Evolutionary conservation across 2,329 filamentous ascomycete genomes (phyloP), one percentile per base, ranked within the genome.

Genomic region (Camptophora hylomeconis): DNA sequence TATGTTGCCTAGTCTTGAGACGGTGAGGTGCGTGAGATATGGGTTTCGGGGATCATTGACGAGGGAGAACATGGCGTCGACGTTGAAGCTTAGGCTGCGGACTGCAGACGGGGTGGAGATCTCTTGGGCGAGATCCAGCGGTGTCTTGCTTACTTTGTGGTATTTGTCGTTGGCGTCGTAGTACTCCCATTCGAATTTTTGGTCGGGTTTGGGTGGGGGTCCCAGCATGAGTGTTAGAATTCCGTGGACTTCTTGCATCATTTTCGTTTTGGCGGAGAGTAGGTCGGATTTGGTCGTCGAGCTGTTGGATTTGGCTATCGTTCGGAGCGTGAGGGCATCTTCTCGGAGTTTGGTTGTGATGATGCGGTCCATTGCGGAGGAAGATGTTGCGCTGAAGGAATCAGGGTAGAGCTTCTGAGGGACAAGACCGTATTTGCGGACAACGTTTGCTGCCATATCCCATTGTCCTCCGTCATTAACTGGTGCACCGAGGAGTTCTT

Each of bases 371-470:
- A 92, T 72, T 11, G 69, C 63, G 1, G 63, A 54, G 15, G 77
- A 81, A 44, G 75, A 74, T 60, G 68, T 68, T 3, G 83, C 80
- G 50, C 81, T 87, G 64, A 69, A 87, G 30, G 68, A 74, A 50
- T 92, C 84, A 0, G 83, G 83, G 49, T 89, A 92, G 2, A 92
- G 56, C 0, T 63, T 58, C 50, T 92, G 80, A 3, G 83, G 83
- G 1, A 89, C 76, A n/a, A 92, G 68, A 16, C 84, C 84, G 47
- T 92, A 92, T 57, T 92, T 92, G 24, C 71, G 58, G 4, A 92
- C 80, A 7, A 92, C 60, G 46, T 92, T 92, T 40, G 73, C 78
- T 2, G 84, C 77, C 82, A 92, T 92, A 52, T 92, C 82, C 81
- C 81, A 92, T 52, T 92, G 82, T 0, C 84, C 83, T 16, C 84